Base-by-base conservation (phyloP, 108 stramenopile species). In the Discostella pseudostelligera region DNA sequence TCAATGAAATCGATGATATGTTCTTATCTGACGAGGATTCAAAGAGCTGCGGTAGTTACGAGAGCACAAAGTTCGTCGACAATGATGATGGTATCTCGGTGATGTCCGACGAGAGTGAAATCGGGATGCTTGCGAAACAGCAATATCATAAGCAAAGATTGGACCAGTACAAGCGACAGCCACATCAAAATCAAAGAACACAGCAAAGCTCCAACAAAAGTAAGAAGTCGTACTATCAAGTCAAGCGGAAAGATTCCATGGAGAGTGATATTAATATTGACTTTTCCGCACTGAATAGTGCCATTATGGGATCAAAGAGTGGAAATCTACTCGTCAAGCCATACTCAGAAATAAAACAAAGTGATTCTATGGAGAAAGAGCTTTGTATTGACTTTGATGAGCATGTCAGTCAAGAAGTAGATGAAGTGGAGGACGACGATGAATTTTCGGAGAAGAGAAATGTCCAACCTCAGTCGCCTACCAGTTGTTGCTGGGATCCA, bases 231-330 rank as follows among this genome's bases (percentile, higher is more conserved):
- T 36, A 28, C 35, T 78, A 70, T 46, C 19, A 59, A 9, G 62
- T 78, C 36, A 78, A 78, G 25, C 57, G 24, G 22, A 70, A 70
- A 57, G 76, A 78, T 78, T 70, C 69, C 21, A 78, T 78, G 65
- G 76, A 78, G 53, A 65, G 63, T 40, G 68, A 64, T 10, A 67
- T 78, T 55, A 70, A 53, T 48, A 53, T 78, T 20, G 63, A 69
- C 11, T 12, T 39, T 43, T 5, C 19, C 44, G 19, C 43, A 29
- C 11, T 16, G 5, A 14, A 13, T 1, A 46, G 14, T n/a, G 36
- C 39, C n/a, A 46, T 9, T 3, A 16, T 21, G 42, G 17, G 22
- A 29, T 39, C 0, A 26, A 21, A 13, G 16, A 22, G 7, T 1
- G 26, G 56, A 12, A 43, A 26, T 24, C 42, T 1, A 13, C 45